Base-by-base conservation (phyloP, 1,139 yeast species). In the Blastobotrys indianensis region DNA sequence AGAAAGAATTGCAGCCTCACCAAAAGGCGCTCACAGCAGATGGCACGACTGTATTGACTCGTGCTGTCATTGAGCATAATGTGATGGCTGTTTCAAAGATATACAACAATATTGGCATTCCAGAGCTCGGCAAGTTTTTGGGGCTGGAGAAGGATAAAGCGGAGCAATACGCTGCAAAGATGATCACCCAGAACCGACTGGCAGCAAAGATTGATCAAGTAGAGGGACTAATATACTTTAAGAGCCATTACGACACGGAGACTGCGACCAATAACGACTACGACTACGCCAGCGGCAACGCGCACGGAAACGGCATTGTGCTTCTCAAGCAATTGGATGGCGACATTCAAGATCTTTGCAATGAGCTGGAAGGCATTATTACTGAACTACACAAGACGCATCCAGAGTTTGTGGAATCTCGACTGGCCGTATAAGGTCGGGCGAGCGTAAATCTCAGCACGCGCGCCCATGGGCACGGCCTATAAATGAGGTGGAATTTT, bases 31-130 rank as follows among this genome's bases (percentile, higher is more conserved):
- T 46, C 7, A 46, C 60, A 11, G 48, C 60, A 2, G 65, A 61
- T 30, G 68, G 66, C 33, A 56, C 58, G 4, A 62, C 66, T 0
- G 67, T 63, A 1, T 52, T 66, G 7, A 52, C 57, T 16, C 49
- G 63, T 13, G 67, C 69, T 0, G 59, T 65, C 15, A 58, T 63
- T 34, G 68, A 65, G 39, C 70, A 66, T 51, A 66, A 66, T 46
- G 55, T 66, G 15, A 53, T 62, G 36, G 60, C 68, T 1, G 62
- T 65, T 6, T 63, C 69, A 2, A 52, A 56, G 35, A 51, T 66
- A 28, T 66, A 63, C 54, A 56, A 54, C 36, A 62, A 61, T 47
- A 61, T 66, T 32, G 56, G 62, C 25, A 48, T 63, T 32, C 44
- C 51, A 2, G 58, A 61, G 36, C 53, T 66, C 16, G 65, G 62